Evolutionary conservation across 805 yeast species (phyloP).

Genomic region (Dipodascopsis uninucleata): DNA sequence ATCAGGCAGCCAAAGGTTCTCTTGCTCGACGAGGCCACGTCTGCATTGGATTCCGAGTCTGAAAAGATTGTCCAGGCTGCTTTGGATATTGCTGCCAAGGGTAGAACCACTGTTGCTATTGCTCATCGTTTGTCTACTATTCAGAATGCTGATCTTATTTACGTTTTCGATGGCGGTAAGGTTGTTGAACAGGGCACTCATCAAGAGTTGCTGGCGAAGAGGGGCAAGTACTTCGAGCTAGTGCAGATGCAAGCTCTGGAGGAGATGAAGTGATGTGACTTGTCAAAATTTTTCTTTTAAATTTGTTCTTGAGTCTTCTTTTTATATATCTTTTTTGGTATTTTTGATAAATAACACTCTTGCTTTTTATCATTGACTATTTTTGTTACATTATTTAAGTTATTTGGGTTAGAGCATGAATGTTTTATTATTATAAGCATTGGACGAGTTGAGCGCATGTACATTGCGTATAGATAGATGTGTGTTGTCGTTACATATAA

Average conservation of each 20-base stretch:
- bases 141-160: conserved; percentile 49
- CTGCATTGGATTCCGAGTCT: conserved; percentile 55
- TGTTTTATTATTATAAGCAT: too few species aligned
- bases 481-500: too few species aligned
- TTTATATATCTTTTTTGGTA: too few species aligned
- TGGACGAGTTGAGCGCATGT: too few species aligned
- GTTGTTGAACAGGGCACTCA: conserved; percentile 53
- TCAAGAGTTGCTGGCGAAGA: conserved; percentile 39
- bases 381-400: too few species aligned
- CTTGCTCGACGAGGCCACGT: conserved; percentile 56
- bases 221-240: conserved; percentile 41
- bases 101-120: conserved; percentile 68
- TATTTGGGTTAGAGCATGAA: too few species aligned
- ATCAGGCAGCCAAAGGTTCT: conserved; percentile 55
- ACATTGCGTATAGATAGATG: too few species aligned
- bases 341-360: too few species aligned
- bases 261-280: conserved; percentile 35
- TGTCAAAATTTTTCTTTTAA: too few species aligned
- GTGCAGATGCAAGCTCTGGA: conserved; percentile 45
- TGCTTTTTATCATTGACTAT: too few species aligned
- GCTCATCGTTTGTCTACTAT: conserved; percentile 71
- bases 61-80: conserved; percentile 65
- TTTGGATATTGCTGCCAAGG: conserved; percentile 52
- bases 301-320: too few species aligned
- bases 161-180: conserved; percentile 51